A percentile compares a stretch with the other conserved stretches of the same genome.
Evolutionary conservation across 1,139 yeast genomes (phyloP).

Genomic region (Sugiyamaella grinbergsii): DNA sequence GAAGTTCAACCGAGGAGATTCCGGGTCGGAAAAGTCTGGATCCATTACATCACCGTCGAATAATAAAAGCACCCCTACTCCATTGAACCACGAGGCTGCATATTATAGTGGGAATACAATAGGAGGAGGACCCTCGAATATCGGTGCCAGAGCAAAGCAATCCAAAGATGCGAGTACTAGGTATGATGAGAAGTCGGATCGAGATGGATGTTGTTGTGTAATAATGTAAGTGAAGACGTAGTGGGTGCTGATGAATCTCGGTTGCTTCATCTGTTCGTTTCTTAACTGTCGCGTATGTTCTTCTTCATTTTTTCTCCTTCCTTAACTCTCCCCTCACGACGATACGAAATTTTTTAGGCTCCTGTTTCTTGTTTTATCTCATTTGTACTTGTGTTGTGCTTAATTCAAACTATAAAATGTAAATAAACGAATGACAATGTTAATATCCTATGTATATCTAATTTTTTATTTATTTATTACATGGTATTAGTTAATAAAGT

Average conservation of each 20-base stretch:
- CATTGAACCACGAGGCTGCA: conserved; percentile 15
- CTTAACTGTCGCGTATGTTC: too few species aligned
- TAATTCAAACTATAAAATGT: neutral
- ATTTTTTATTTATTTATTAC: conserved; percentile 22
- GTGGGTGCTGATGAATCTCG: too few species aligned
- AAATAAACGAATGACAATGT: too few species aligned
- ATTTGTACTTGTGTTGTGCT: too few species aligned
- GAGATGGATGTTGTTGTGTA: conserved; percentile 16
- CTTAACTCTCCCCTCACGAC: too few species aligned
- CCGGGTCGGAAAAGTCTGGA: conserved; percentile 8
- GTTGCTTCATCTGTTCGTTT: neutral
- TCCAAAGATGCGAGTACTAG: conserved; percentile 3
- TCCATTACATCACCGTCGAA: conserved; percentile 6
- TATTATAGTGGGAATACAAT: conserved; percentile 18
- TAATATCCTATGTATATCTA: too few species aligned
- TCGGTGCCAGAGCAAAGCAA: conserved; percentile 3
- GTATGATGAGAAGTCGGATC: conserved; percentile 12
- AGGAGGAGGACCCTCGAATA: conserved; percentile 15
- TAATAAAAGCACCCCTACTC: neutral
- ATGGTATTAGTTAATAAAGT: conserved; percentile 75
- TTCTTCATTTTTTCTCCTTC: too few species aligned
- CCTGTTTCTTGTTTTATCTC: neutral
- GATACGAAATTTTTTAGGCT: conserved; percentile 7
- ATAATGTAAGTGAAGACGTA: conserved; percentile 8
- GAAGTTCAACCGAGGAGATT: conserved; percentile 41